These are phyloP conservation scores for Sclerotinia subarctica DNA, from an alignment of 2,329 filamentous ascomycete species.

Conservation along the genomic window DNA sequence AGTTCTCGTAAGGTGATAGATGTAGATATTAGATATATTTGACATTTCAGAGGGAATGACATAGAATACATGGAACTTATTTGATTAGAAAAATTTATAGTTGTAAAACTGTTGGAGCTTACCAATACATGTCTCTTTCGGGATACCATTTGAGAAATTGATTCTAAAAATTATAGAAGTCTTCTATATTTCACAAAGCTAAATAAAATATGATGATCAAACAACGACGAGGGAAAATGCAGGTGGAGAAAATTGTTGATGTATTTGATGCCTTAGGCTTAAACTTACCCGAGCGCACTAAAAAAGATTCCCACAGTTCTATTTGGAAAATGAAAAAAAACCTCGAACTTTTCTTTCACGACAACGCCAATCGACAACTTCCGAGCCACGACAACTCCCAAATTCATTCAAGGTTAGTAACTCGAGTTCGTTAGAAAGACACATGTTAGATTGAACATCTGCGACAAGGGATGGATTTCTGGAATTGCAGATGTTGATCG, in stretches of 20 bases:
- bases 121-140: too few relatives aligned
- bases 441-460: background rate
- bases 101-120: too few relatives aligned
- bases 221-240: background rate
- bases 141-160: background rate
- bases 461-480: background rate
- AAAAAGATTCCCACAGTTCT: background rate
- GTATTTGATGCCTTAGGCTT: background rate
- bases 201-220: too few relatives aligned
- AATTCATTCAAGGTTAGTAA: constrained; percentile 18
- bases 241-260: background rate
- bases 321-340: constrained; percentile 11
- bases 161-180: background rate
- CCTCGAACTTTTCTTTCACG: constrained; percentile 7
- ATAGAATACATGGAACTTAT: too few relatives aligned
- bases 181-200: background rate
- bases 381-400: constrained; percentile 19
- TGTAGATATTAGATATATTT: too few relatives aligned
- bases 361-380: constrained; percentile 22
- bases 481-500: background rate
- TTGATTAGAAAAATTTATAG: too few relatives aligned
- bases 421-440: background rate
- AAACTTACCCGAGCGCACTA: constrained; percentile 14
- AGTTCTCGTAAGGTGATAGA: too few relatives aligned
- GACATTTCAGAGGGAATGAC: too few relatives aligned